phyloP scores from a whole-genome alignment of 2,329 filamentous ascomycete genomes.

The Neopestalotiopsis clavispora region DNA sequence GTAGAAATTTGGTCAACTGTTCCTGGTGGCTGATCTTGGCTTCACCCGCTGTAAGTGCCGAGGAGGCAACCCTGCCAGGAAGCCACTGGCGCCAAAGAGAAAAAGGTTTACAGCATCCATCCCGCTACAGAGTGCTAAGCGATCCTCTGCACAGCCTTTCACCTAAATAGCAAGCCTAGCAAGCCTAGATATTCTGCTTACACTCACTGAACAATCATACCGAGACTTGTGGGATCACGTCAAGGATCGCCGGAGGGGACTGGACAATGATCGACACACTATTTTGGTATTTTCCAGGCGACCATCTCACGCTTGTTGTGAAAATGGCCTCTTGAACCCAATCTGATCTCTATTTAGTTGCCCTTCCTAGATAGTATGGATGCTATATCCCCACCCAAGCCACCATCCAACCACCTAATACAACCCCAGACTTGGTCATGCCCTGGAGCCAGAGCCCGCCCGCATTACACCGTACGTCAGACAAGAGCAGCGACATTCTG shows the following conservation, averaged over 20 bases:
- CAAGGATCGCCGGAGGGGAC: neutral
- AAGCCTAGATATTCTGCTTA: too few species aligned
- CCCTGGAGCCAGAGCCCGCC: neutral
- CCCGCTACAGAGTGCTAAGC: neutral
- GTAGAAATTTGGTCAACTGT: conserved; percentile 7
- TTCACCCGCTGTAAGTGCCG: conserved; percentile 2
- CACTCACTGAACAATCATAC: too few species aligned
- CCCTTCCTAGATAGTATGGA: neutral
- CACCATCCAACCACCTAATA: neutral
- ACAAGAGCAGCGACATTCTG: neutral
- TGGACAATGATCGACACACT: neutral
- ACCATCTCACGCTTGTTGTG: neutral
- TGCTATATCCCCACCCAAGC: neutral
- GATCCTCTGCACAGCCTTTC: neutral
- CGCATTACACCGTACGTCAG: neutral
- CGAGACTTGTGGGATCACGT: neutral
- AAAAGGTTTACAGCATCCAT: neutral
- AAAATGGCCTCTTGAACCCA: neutral
- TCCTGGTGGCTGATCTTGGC: conserved; percentile 9
- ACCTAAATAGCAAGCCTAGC: too few species aligned
- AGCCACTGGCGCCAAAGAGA: neutral
- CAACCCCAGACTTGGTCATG: neutral
- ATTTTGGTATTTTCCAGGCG: neutral
- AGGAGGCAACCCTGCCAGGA: neutral
- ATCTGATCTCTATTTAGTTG: neutral